Evolutionary conservation across 176 grass and related monocot species (phyloP).

Genomic region (Ampelocalamus luodianensis): DNA sequence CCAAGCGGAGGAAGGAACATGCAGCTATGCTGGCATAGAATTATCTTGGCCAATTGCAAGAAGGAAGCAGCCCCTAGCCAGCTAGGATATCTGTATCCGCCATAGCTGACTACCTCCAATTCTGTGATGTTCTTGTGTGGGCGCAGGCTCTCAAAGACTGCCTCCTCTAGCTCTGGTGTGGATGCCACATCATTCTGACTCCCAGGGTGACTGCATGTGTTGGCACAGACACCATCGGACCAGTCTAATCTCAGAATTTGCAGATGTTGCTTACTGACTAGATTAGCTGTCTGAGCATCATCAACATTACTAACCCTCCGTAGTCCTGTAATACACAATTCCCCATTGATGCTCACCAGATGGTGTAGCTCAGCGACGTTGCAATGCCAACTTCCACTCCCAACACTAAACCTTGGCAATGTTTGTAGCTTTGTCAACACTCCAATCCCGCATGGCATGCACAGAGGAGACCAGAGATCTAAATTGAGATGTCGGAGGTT

Average conservation of each 20-base stretch:
- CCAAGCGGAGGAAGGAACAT: slow-evolving; percentile 46
- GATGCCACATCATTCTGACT: background rate
- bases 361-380: slow-evolving; percentile 33
- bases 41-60: slow-evolving; percentile 33
- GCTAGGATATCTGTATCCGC: slow-evolving; percentile 20
- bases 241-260: slow-evolving; percentile 28
- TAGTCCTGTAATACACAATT: slow-evolving; percentile 27
- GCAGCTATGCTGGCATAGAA: slow-evolving; percentile 9
- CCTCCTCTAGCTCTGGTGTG: background rate
- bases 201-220: background rate
- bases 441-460: slow-evolving; percentile 33
- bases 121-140: slow-evolving; percentile 32
- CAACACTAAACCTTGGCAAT: slow-evolving; percentile 37
- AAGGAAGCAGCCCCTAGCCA: slow-evolving; percentile 49
- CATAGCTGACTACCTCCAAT: slow-evolving; percentile 29
- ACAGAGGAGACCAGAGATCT: background rate
- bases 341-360: slow-evolving; percentile 7
- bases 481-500: slow-evolving; percentile 31
- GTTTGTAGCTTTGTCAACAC: slow-evolving; percentile 18
- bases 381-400: slow-evolving; percentile 19
- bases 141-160: slow-evolving; percentile 20
- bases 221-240: background rate
- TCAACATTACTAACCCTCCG: background rate
- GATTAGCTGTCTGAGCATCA: slow-evolving; percentile 33
- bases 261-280: slow-evolving; percentile 37